Conservation (phyloP, 176 grass and related monocot genomes). For the Triticum timopheevii region DNA sequence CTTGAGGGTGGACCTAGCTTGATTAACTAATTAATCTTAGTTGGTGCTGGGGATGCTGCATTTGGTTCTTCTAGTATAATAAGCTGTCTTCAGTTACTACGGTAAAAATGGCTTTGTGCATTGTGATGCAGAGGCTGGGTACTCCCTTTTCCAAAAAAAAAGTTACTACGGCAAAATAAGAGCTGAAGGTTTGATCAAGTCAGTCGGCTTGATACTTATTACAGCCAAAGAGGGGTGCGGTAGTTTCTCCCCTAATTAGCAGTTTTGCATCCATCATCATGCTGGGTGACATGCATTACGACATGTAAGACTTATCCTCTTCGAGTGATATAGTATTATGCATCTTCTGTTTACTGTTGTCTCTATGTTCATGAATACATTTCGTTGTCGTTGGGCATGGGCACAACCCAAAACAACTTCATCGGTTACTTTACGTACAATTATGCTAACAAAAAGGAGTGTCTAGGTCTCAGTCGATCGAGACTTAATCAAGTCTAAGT, state of each 20-base stretch:
- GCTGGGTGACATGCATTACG: not conserved
- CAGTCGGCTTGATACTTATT: not conserved
- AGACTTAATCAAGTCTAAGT: no score
- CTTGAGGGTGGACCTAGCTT: not conserved
- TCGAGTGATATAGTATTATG: not conserved
- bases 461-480: no score
- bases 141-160: no score
- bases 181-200: not conserved
- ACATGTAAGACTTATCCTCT: not conserved
- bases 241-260: not conserved
- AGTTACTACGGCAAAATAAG: not conserved
- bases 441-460: no score
- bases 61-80: not conserved
- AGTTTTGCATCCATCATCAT: not conserved
- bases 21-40: not conserved
- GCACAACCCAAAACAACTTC: no score
- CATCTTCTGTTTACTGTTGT: not conserved
- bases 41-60: not conserved
- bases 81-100: not conserved
- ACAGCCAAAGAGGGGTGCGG: not conserved
- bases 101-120: not conserved
- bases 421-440: no score
- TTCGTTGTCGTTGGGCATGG: no score
- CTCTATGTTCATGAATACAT: not conserved
- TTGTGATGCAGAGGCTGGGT: no score